A percentile compares a stretch with the other conserved stretches of the same genome.
phyloP scores from a whole-genome alignment of 441 rosid genomes.

The Mallotus repandus region DNA sequence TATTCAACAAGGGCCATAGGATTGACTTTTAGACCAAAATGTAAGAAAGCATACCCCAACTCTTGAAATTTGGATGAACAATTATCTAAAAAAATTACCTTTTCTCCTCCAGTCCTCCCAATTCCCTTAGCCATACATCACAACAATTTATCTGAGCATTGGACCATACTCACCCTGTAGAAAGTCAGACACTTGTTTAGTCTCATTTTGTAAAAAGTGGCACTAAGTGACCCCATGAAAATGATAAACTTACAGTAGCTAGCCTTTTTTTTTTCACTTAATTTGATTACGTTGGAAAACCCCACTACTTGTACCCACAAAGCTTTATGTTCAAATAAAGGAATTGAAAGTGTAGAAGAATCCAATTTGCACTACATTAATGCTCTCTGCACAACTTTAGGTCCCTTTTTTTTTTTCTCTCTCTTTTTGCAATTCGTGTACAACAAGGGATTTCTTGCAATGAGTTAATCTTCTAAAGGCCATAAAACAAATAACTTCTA shows the following conservation, averaged over 20 bases:
- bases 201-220: neutral
- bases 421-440: conserved; percentile 13
- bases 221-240: conserved; percentile 5
- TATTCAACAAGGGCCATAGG: neutral
- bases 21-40: neutral
- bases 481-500: conserved; percentile 28
- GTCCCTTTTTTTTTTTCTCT: neutral
- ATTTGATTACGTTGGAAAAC: conserved; percentile 16
- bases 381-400: neutral
- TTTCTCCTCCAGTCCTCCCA: neutral
- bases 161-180: neutral
- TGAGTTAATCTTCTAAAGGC: conserved; percentile 5
- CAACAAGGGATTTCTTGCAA: conserved; percentile 10
- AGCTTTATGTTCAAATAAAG: conserved; percentile 23
- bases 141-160: neutral
- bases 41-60: neutral
- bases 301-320: conserved; percentile 14
- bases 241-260: neutral
- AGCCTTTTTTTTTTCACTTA: neutral
- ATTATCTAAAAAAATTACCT: neutral
- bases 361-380: conserved; percentile 12
- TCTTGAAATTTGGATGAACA: neutral
- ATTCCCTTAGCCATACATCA: neutral
- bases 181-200: conserved; percentile 5
- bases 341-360: conserved; percentile 9